Percentiles rank a stretch among this genome's conserved stretches.
Conservation (phyloP, 805 yeast species). For the Pichia heedii region DNA sequence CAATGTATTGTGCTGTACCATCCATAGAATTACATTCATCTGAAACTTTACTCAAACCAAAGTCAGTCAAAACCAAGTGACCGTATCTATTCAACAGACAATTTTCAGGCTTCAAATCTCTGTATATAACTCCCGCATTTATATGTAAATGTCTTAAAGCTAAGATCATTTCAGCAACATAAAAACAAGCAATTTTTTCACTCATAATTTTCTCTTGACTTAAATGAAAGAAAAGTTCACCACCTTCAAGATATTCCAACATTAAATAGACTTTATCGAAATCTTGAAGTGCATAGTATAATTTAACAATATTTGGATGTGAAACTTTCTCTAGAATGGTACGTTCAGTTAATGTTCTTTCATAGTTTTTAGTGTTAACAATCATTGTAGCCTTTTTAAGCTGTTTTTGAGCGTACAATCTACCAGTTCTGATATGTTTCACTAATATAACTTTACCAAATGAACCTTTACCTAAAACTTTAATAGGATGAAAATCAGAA, state of each 20-base stretch:
- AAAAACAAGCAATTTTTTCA: slow-evolving; percentile 66
- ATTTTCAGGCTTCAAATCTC: slow-evolving; percentile 87
- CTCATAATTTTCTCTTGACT: slow-evolving; percentile 38
- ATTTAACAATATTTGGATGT: slow-evolving; percentile 75
- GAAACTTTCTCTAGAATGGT: slow-evolving; percentile 61
- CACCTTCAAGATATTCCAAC: slow-evolving; percentile 81
- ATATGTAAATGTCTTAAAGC: slow-evolving; percentile 68
- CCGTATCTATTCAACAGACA: slow-evolving; percentile 73
- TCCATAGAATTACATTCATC: slow-evolving; percentile 45
- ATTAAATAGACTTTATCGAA: slow-evolving; percentile 62
- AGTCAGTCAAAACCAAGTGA: slow-evolving; percentile 76
- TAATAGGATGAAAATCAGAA: slow-evolving; percentile 64
- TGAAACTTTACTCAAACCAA: slow-evolving; percentile 59
- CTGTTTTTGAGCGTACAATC: slow-evolving; percentile 79
- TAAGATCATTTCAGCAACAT: slow-evolving; percentile 71
- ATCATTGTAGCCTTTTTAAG: slow-evolving; percentile 72
- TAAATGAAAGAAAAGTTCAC: slow-evolving; percentile 66
- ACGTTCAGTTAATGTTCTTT: slow-evolving; percentile 73
- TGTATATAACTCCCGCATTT: slow-evolving; percentile 69
- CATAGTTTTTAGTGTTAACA: slow-evolving; percentile 47
- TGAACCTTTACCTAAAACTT: slow-evolving; percentile 79
- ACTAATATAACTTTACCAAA: slow-evolving; percentile 82
- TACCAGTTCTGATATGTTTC: slow-evolving; percentile 50
- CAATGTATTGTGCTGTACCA: slow-evolving; percentile 82
- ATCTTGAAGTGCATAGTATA: slow-evolving; percentile 81